A percentile compares a stretch with the other conserved stretches of the same genome.
phyloP scores from a whole-genome alignment of 179 eudicot genomes.

The Nepenthes alata region DNA sequence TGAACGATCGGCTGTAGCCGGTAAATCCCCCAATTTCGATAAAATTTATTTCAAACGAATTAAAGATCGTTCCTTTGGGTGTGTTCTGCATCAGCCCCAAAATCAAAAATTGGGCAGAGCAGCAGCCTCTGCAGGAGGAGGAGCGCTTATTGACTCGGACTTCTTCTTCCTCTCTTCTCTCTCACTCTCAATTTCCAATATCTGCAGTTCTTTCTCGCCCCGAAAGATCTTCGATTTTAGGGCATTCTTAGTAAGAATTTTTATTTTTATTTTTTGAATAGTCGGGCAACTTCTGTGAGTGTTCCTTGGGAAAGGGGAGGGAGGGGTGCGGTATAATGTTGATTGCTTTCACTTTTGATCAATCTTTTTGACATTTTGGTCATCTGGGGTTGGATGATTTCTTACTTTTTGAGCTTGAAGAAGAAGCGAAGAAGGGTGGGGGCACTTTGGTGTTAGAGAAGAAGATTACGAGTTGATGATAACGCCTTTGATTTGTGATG shows the following conservation, averaged over 20 bases:
- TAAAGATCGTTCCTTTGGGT: not conserved
- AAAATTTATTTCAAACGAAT: not conserved
- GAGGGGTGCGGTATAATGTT: not conserved
- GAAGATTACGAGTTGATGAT: conserved; percentile 5
- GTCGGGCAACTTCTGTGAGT: not conserved
- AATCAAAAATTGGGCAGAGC: not conserved
- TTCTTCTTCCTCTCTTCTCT: conserved; percentile 2
- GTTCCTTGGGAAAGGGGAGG: not conserved
- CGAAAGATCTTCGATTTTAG: not conserved
- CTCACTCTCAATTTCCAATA: conserved; percentile 10
- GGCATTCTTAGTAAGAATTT: conserved; percentile 2
- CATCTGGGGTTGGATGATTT: conserved; percentile 13
- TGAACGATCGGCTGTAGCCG: conserved; percentile 20
- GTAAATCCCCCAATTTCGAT: not conserved
- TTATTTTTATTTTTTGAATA: not conserved
- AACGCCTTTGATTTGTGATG: conserved; percentile 2
- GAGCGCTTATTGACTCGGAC: not conserved
- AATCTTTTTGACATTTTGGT: conserved; percentile 10
- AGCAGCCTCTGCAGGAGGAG: not conserved
- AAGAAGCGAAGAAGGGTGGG: not conserved
- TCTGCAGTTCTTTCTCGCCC: conserved; percentile 2
- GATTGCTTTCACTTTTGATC: conserved; percentile 1
- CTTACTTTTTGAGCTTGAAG: conserved; percentile 6
- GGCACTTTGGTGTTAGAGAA: not conserved
- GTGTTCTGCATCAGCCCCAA: not conserved